Base-by-base conservation (phyloP, 345 rosid species). In the Turritis glabra region DNA sequence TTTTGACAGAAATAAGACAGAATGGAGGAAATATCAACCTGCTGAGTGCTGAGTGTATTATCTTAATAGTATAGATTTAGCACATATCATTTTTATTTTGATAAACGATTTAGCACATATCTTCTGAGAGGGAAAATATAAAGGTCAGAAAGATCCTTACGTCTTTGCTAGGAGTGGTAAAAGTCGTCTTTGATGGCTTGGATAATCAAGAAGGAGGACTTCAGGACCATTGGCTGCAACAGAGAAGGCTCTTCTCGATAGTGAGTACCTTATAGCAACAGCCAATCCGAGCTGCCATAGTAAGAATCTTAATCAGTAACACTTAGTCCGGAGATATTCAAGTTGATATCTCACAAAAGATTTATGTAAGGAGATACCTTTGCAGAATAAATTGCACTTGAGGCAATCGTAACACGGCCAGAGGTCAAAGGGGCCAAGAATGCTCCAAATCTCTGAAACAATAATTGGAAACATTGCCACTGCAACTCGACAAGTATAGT, bases 161-260 rank as follows among this genome's bases (percentile, higher is more conserved):
- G 89, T 87, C 86, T 91, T 94, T 27, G 97, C 97, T 81, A 94
- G 86, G 46, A 91, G 97, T 58, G 98, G 98, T 75, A 94, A 75
- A 69, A 94, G 89, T 59, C 98, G 86, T 40, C 93, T 80, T 80
- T 91, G 98, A 83, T 94, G 93, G 82, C 88, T 90, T 55, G 96
- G 97, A 74, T 91, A 94, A 87, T 94, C 98, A 59, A 94, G 93
- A 79, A 94, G 83, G 58, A 94, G 84, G 48, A 87, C 86, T 85
- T 94, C 98, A 67, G 95, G 90, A 68, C 83, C 93, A 67, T 86
- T 80, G 15, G 93, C 89, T 38, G 72, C 73, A 32, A 82, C 3
- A 48, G 96, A 88, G 80, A 94, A 94, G 70, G 97, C 98, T 64
- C 86, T 84, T 82, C 98, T 90, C 5, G 93, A 80, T 58, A 94